A percentile compares a stretch with the other conserved stretches of the same genome.
phyloP scores from a whole-genome alignment of 2,329 filamentous ascomycete species.

The Venturia asperata region DNA sequence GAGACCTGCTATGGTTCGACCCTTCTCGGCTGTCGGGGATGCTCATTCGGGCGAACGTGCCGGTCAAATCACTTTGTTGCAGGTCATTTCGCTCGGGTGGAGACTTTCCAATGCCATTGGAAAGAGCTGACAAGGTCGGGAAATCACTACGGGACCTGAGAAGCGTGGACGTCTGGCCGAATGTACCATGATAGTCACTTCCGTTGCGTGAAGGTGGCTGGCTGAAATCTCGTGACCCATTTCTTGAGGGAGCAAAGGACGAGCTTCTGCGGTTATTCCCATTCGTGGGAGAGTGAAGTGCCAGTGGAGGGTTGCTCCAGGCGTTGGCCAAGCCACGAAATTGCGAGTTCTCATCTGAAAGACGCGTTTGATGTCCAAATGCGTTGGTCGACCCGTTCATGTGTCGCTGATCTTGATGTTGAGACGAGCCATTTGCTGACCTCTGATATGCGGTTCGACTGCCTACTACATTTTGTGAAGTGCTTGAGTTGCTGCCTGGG shows the following conservation, averaged over 20 bases:
- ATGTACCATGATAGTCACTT: conserved; percentile 29
- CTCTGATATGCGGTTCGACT: not conserved
- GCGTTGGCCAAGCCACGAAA: conserved; percentile 27
- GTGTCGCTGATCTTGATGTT: not conserved
- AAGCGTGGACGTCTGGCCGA: not conserved
- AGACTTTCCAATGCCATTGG: conserved; percentile 30
- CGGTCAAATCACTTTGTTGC: conserved; percentile 33
- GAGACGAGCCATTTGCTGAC: not conserved
- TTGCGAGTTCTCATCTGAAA: conserved; percentile 27
- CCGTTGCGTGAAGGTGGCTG: conserved; percentile 51
- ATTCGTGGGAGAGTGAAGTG: conserved; percentile 37
- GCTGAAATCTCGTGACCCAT: conserved; percentile 48
- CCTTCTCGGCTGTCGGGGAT: not conserved
- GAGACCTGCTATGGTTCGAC: conserved; percentile 22
- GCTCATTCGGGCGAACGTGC: conserved; percentile 25
- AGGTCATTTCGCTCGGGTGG: conserved; percentile 35
- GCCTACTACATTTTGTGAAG: not conserved
- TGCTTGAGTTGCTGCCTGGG: conserved; percentile 23
- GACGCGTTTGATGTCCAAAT: conserved; percentile 31
- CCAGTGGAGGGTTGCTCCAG: conserved; percentile 28
- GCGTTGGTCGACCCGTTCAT: conserved; percentile 23
- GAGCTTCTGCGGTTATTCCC: conserved; percentile 37
- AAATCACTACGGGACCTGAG: conserved; percentile 33
- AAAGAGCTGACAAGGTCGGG: conserved; percentile 42
- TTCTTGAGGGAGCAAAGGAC: conserved; percentile 40